Evolutionary conservation across 2,329 filamentous ascomycete species (phyloP).

Genomic region (Camillea tinctor): DNA sequence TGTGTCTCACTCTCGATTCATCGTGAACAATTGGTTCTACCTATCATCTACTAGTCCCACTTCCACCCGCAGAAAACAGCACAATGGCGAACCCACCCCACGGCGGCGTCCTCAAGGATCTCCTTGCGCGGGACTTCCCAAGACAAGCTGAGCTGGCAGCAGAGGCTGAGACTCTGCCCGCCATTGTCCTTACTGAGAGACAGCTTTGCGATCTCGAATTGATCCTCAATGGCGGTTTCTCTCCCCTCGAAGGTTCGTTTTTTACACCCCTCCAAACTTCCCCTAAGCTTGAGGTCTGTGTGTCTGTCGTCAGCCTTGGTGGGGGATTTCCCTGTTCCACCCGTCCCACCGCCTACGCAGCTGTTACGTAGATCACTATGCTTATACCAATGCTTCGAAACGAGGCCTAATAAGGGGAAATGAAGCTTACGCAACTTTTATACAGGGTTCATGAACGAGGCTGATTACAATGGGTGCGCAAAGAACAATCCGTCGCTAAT

Average conservation of each 20-base stretch:
- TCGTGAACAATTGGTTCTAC: background rate
- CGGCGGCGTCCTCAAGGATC: slow-evolving; percentile 95
- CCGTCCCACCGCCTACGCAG: background rate
- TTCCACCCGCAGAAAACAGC: slow-evolving; percentile 7
- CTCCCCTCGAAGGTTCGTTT: slow-evolving; percentile 84
- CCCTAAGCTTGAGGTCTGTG: slow-evolving; percentile 3
- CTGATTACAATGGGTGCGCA: slow-evolving; percentile 85
- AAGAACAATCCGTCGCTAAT: background rate
- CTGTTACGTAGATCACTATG: background rate
- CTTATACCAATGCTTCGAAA: background rate
- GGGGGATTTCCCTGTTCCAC: slow-evolving; percentile 2
- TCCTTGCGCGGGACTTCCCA: slow-evolving; percentile 87
- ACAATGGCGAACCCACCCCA: slow-evolving; percentile 72
- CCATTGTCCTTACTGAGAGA: slow-evolving; percentile 82
- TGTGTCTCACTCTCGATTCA: slow-evolving; percentile 7
- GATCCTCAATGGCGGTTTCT: slow-evolving; percentile 97
- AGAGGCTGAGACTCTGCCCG: slow-evolving; percentile 84
- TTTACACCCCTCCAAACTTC: background rate
- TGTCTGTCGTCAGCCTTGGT: slow-evolving; percentile 5
- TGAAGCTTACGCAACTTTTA: slow-evolving; percentile 27
- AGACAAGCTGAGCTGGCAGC: slow-evolving; percentile 74
- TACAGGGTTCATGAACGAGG: slow-evolving; percentile 92
- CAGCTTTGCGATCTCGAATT: slow-evolving; percentile 97
- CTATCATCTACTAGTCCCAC: background rate
- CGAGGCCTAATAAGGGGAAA: background rate